These are phyloP conservation scores for Colletotrichum sp. DNA, from an alignment of 2,329 filamentous ascomycete genomes.

Conservation along the genomic window DNA sequence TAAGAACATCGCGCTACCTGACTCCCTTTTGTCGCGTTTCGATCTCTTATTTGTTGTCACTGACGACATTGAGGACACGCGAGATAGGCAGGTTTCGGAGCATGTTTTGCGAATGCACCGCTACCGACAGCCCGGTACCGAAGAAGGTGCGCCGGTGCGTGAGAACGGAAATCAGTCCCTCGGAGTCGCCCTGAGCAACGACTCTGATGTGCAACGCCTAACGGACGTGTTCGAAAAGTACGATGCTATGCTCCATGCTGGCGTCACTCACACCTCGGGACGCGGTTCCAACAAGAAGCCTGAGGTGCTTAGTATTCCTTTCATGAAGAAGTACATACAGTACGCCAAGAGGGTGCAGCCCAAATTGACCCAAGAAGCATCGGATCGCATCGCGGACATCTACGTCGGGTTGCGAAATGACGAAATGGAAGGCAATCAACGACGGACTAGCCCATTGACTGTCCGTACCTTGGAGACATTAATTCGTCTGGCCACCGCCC, in stretches of 20 bases:
- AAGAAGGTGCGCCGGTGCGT: constrained; percentile 92
- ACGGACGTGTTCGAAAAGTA: constrained; percentile 97
- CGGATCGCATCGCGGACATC: constrained; percentile 87
- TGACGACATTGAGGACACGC: constrained; percentile 94
- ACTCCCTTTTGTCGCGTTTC: constrained; percentile 97
- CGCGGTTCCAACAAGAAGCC: constrained; percentile 77
- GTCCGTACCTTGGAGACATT: constrained; percentile 96
- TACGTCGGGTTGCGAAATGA: constrained; percentile 96
- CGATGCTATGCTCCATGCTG: constrained; percentile 93
- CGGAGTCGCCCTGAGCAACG: constrained; percentile 83
- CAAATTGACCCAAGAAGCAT: constrained; percentile 86
- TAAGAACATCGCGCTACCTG: constrained; percentile 96
- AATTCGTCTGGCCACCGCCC: constrained; percentile 96
- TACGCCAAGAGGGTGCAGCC: constrained; percentile 97
- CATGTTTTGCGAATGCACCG: constrained; percentile 97
- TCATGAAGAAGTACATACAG: constrained; percentile 99
- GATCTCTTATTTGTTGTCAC: constrained; percentile 98
- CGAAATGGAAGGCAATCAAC: constrained; percentile 91
- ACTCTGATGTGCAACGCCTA: constrained; percentile 72
- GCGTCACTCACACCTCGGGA: constrained; percentile 78
- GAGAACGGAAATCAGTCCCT: constrained; percentile 86
- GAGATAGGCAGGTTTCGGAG: constrained; percentile 91
- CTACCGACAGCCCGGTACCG: constrained; percentile 89
- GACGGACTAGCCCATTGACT: constrained; percentile 92
- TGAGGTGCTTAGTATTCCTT: constrained; percentile 93